These are phyloP conservation scores for Xylariales sp. DNA, from an alignment of 2,329 filamentous ascomycete species.

Conservation along the genomic window DNA sequence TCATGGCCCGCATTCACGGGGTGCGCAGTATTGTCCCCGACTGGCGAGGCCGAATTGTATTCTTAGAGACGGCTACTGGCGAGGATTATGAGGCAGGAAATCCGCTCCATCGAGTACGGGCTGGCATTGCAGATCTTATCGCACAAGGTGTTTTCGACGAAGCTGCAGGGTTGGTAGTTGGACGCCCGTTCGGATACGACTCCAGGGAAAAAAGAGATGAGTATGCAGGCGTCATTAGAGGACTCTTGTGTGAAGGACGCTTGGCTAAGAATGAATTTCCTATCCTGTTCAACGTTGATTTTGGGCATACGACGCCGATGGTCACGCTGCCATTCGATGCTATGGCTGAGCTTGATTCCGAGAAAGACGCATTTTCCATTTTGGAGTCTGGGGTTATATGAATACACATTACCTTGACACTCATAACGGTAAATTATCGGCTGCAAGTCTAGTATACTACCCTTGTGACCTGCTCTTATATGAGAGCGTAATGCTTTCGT, in stretches of 20 bases:
- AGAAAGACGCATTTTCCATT: slow-evolving; percentile 30
- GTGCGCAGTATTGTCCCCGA: slow-evolving; percentile 29
- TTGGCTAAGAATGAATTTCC: slow-evolving; percentile 30
- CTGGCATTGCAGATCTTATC: slow-evolving; percentile 35
- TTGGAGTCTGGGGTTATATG: slow-evolving; percentile 15
- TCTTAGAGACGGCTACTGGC: slow-evolving; percentile 35
- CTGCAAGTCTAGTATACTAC: too few species aligned
- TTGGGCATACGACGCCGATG: slow-evolving; percentile 38
- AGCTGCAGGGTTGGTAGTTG: slow-evolving; percentile 35
- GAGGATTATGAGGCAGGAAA: slow-evolving; percentile 23
- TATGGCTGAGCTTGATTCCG: slow-evolving; percentile 33
- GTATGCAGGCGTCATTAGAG: slow-evolving; percentile 27
- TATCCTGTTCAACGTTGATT: slow-evolving; percentile 36
- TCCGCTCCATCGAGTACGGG: slow-evolving; percentile 26
- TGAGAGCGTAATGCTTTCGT: too few species aligned
- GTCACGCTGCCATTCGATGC: slow-evolving; percentile 36
- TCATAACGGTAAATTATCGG: too few species aligned
- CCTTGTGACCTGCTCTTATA: too few species aligned
- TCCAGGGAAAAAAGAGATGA: slow-evolving; percentile 21
- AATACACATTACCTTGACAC: too few species aligned
- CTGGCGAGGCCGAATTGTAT: slow-evolving; percentile 34
- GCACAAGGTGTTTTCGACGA: slow-evolving; percentile 37
- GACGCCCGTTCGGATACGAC: slow-evolving; percentile 37
- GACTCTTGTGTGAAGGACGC: slow-evolving; percentile 30
- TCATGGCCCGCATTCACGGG: slow-evolving; percentile 32